Conservation (phyloP, 1,284 basidiomycete species). For the Irpex rosettiformis region DNA sequence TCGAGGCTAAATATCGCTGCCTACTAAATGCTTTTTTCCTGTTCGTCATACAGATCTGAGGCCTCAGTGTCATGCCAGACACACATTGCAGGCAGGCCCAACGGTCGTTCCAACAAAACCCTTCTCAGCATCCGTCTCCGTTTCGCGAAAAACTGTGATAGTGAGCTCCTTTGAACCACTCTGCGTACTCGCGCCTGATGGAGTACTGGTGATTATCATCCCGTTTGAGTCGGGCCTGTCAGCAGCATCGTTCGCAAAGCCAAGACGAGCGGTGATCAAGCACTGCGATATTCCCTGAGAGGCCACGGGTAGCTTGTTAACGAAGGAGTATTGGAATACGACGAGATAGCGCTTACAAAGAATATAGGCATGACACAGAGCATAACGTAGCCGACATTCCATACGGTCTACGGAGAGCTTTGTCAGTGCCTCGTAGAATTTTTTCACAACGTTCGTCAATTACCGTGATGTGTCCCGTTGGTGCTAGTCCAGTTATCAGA, state of each 20-base stretch:
- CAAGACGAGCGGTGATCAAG: constrained; percentile 11
- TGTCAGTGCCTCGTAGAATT: too few relatives aligned
- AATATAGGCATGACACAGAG: constrained; percentile 8
- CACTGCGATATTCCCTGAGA: constrained; percentile 20
- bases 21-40: too few relatives aligned
- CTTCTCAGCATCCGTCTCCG: not conserved
- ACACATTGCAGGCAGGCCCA: too few relatives aligned
- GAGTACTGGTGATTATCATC: too few relatives aligned
- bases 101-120: too few relatives aligned
- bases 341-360: constrained; percentile 1
- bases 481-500: constrained; percentile 20
- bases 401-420: constrained; percentile 2
- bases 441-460: too few relatives aligned
- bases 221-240: not conserved
- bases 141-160: not conserved
- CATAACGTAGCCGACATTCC: constrained; percentile 9
- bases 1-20: too few relatives aligned
- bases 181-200: too few relatives aligned
- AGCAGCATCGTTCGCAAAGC: not conserved
- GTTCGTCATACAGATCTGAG: too few relatives aligned
- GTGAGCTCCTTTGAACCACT: not conserved
- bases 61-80: too few relatives aligned
- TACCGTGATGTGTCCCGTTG: constrained; percentile 19
- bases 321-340: not conserved
- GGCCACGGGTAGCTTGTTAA: not conserved